Evolutionary conservation across 169 alveolate species (phyloP).

Genomic region (Cryptosporidium andersoni): DNA sequence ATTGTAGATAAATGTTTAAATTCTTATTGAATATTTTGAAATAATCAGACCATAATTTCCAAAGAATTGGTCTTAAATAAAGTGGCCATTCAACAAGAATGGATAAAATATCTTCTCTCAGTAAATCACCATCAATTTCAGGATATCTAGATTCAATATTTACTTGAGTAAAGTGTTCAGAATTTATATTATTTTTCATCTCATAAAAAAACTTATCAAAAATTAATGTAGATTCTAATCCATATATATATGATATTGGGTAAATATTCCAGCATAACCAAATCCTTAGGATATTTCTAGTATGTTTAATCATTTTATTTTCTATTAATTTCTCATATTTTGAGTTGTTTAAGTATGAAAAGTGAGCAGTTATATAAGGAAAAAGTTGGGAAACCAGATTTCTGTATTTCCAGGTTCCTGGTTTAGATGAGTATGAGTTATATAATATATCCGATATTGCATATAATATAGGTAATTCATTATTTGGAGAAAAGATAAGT

Average conservation of each 20-base stretch:
- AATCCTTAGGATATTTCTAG: conserved; percentile 10
- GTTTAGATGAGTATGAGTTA: conserved; percentile 44
- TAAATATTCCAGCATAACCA: conserved; percentile 59
- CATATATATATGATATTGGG: conserved; percentile 38
- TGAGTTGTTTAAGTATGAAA: conserved; percentile 15
- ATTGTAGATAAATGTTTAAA: conserved; percentile 5
- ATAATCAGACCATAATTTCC: conserved; percentile 36
- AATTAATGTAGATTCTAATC: conserved; percentile 27
- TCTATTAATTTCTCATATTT: neutral
- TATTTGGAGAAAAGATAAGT: conserved; percentile 27
- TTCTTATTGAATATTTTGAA: conserved; percentile 9
- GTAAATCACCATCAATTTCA: conserved; percentile 10
- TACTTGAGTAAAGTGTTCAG: neutral
- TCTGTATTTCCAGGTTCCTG: conserved; percentile 62
- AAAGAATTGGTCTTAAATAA: conserved; percentile 8
- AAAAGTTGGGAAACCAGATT: conserved; percentile 23
- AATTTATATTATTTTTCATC: conserved; percentile 9
- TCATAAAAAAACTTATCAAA: conserved; percentile 19
- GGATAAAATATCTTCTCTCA: conserved; percentile 17
- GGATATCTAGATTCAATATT: conserved; percentile 1
- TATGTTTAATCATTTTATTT: conserved; percentile 16
- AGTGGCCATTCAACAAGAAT: conserved; percentile 53
- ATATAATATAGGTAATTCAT: conserved; percentile 19
- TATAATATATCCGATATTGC: conserved; percentile 53
- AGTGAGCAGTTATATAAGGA: conserved; percentile 54